Base-by-base conservation (phyloP, 306 rosid species). In the Medicago lupulina region DNA sequence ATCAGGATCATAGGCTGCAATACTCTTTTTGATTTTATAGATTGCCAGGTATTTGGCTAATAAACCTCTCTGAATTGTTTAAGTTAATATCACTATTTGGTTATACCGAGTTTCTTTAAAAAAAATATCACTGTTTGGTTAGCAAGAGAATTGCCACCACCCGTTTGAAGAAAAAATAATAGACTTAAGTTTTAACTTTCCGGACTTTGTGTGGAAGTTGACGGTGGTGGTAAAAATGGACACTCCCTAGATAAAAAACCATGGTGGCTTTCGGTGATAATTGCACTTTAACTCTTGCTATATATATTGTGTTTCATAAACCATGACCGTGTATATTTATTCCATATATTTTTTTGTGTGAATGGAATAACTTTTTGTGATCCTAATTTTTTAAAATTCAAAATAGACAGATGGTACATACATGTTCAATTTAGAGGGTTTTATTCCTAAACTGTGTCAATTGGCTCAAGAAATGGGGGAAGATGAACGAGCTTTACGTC, bases 371-470 rank as follows among this genome's bases (percentile, higher is more conserved):
- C 50, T 71, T 76, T 71, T 66, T 77, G 55, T 58, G 83, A 61
- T 83, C 76, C 89, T 93, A 82, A 89, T 79, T 9, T 77, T 36
- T 55, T 70, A 76, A 74, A 81, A 77, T 73, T 91, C 58, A 79
- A 87, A 81, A 75, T 85, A 94, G 98, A 87, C 83, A 79, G 97
- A 95, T 79, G 79, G 92, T 81, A 80, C 97, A 8, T 89, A 84
- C 88, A 86, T 90, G 89, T 90, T 95, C 97, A 92, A 88, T 89
- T 84, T 92, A 66, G 99, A 92, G 88, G 97, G 97, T 73, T 87
- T 95, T 72, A 89, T 92, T 83, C 97, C 92, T 38, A 90, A 90
- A 70, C 88, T 95, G 74, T 92, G 97, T 86, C 88, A 90, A 84
- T 68, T 95, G 88, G 96, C 97, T 84, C 86, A 84, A 90, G 97